phyloP scores from a whole-genome alignment of 139 green algal genomes.

The Volvox africanus region DNA sequence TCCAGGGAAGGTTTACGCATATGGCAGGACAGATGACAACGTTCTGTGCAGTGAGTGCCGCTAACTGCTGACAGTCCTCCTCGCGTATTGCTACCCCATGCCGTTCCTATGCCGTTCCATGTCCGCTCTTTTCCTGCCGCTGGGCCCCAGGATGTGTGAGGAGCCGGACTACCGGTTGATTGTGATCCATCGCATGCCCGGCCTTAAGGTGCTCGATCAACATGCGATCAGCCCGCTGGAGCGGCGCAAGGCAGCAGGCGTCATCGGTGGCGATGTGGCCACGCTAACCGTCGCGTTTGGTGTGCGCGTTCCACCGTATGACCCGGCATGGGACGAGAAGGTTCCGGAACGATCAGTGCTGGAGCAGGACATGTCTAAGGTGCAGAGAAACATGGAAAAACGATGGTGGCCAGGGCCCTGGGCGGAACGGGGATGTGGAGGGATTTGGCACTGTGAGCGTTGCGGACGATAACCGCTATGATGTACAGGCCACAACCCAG shows the following conservation, averaged over 20 bases:
- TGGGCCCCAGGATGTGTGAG: constrained; percentile 48
- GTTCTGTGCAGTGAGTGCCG: too few species aligned
- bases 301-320: constrained; percentile 38
- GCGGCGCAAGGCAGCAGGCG: constrained; percentile 43
- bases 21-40: too few species aligned
- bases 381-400: constrained; percentile 8
- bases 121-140: background rate
- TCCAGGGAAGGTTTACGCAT: too few species aligned
- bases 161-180: constrained; percentile 77
- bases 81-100: too few species aligned
- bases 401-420: too few species aligned
- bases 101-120: background rate
- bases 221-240: constrained; percentile 65
- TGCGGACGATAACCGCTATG: too few species aligned
- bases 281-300: constrained; percentile 64
- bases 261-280: constrained; percentile 53
- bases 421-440: too few species aligned
- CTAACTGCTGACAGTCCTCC: too few species aligned
- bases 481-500: too few species aligned
- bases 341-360: constrained; percentile 51
- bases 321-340: constrained; percentile 53
- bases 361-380: constrained; percentile 62
- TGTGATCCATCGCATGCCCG: constrained; percentile 64
- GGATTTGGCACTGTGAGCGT: too few species aligned
- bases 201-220: constrained; percentile 67